Evolutionary conservation across 75 land plant species (phyloP), one percentile per base, ranked within the genome.

Genomic region (Pseudotsuga menziesii): DNA sequence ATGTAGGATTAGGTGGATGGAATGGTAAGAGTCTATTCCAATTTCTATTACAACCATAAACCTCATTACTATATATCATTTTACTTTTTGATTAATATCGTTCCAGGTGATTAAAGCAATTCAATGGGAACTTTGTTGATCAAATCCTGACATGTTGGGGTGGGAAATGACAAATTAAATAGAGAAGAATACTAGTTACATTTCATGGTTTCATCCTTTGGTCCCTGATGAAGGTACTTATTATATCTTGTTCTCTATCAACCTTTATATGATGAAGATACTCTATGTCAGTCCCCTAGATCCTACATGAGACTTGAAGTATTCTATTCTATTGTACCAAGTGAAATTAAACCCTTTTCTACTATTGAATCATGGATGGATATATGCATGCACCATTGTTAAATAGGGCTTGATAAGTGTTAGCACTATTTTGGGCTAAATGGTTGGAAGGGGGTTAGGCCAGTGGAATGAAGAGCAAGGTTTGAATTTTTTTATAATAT

Each of bases 111-210:
- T 26, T 70, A 59, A 17, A 60, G 41, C 14, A 25, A 26, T 59
- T 17, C 58, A 20, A 17, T 78, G 14, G 12, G 58, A 52, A 12
- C 27, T 75, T 19, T 67, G 70, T 12, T 41, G n/a, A 32, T 67
- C 89, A 93, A 93, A 94, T 86, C 97, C 97, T 62, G 94, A 94
- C 72, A 89, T 91, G 97, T 83, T 94, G 69, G 97, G 82, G 92
- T 94, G 41, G 97, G 97, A 70, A 94, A 94, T 86, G 94, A 92
- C 9, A 88, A 90, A n/a, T 86, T 91, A 94, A 92, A 77, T 0
- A 81, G 71, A 16, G 92, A 91, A 20, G 94, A 94, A 56, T 91
- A 94, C 61, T 80, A 87, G 17, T 59, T 83, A n/a, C 94, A 93
- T 78, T 93, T 93, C 94, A 94, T 90, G 89, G 4, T 93, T 27